phyloP scores from a whole-genome alignment of 768 basidiomycete genomes.

The Suillus spraguei region DNA sequence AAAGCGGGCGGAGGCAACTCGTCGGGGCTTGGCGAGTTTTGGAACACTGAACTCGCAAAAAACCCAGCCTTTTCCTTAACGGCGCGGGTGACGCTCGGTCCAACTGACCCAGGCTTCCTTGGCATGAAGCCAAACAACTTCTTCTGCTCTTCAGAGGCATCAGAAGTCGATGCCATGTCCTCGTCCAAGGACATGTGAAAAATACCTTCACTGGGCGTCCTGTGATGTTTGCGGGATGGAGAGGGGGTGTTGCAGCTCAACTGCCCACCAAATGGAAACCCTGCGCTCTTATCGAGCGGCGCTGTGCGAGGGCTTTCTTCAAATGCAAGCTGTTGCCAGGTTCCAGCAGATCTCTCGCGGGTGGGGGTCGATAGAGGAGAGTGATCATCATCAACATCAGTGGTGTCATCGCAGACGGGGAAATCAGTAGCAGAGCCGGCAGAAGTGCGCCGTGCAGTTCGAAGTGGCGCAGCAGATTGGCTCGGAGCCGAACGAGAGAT shows the following conservation, averaged over 20 bases:
- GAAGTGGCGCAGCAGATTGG: constrained; percentile 37
- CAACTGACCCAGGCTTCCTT: constrained; percentile 33
- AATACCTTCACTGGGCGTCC: constrained; percentile 73
- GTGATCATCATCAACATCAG: constrained; percentile 46
- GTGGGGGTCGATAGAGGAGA: constrained; percentile 58
- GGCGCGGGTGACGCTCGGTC: constrained; percentile 26
- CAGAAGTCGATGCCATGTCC: constrained; percentile 47
- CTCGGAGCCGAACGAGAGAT: constrained; percentile 57
- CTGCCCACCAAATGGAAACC: constrained; percentile 43
- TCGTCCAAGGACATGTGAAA: constrained; percentile 79
- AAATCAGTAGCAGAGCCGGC: constrained; percentile 43
- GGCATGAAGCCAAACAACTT: constrained; percentile 35
- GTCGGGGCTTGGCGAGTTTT: constrained; percentile 85
- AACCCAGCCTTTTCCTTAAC: constrained; percentile 46
- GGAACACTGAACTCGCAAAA: constrained; percentile 82
- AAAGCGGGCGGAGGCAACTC: constrained; percentile 74
- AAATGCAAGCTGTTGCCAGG: constrained; percentile 38
- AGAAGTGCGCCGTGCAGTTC: constrained; percentile 35
- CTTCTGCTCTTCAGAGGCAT: constrained; percentile 40
- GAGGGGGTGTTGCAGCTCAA: constrained; percentile 38
- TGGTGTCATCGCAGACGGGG: constrained; percentile 76
- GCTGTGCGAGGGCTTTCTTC: constrained; percentile 53
- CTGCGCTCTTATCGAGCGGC: constrained; percentile 41
- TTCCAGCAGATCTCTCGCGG: constrained; percentile 37
- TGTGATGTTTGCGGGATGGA: constrained; percentile 48